Conservation (phyloP, 1,139 yeast genomes). For the Saccharomyces hybrid region DNA sequence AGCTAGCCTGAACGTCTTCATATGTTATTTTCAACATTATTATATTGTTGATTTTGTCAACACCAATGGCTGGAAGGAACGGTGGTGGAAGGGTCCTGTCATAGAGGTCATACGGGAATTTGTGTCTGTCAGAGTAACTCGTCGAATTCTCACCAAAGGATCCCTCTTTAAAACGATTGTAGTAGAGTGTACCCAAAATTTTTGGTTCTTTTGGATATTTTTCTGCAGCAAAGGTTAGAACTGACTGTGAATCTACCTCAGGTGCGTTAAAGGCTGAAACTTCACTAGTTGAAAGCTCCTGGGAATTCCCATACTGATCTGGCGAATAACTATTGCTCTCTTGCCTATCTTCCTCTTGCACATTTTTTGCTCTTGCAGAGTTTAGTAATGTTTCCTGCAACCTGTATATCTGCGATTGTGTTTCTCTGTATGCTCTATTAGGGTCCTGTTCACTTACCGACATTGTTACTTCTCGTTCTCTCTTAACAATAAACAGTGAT, state of each 20-base stretch:
- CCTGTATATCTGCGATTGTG: conserved; percentile 29
- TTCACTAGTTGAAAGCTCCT: not conserved
- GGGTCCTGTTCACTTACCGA: conserved; percentile 6
- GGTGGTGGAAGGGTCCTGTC: conserved; percentile 19
- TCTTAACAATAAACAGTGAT: not conserved
- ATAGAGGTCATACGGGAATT: conserved; percentile 15
- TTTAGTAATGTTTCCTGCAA: conserved; percentile 31
- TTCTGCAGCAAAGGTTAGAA: conserved; percentile 9
- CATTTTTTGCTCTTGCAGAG: conserved; percentile 14
- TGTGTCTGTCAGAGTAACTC: not conserved
- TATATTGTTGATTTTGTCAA: conserved; percentile 18
- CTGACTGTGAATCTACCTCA: conserved; percentile 10
- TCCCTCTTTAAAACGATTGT: conserved; percentile 21
- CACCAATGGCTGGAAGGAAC: conserved; percentile 22
- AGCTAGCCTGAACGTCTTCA: conserved; percentile 25
- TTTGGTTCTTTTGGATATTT: conserved; percentile 12
- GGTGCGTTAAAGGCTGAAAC: conserved; percentile 6
- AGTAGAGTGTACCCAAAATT: conserved; percentile 16
- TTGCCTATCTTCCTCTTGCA: conserved; percentile 1
- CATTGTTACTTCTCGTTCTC: not conserved
- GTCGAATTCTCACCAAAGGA: conserved; percentile 4
- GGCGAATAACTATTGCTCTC: not conserved
- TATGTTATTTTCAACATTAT: conserved; percentile 17
- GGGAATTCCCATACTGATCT: not conserved
- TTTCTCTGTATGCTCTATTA: conserved; percentile 25